Base-by-base conservation (phyloP, 768 basidiomycete genomes). In the Lentinus tigrinus region DNA sequence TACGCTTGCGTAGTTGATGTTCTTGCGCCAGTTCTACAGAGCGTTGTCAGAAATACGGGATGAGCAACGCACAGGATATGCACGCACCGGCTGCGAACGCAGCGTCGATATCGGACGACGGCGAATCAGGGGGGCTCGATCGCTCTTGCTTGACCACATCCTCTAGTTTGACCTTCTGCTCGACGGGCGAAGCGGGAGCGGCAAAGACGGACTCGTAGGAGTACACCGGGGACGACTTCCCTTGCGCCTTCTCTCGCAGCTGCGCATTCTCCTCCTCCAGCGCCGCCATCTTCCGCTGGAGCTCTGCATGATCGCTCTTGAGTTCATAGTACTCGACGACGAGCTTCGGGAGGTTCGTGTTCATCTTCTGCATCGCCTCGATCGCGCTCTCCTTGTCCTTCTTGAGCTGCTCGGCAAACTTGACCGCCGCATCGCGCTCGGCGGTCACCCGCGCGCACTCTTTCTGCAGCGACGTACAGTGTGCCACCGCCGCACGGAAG, bases 231-330 rank as follows among this genome's bases (percentile, higher is more conserved):
- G 31, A 7, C 31, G 31, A 11, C 7, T 31, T 31, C 31, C 21
- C 19, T 3, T 31, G 43, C 31, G 42, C 11, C 52, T 54, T 55
- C 44, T 57, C 53, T 42, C 53, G 49, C 42, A 56, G 24, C 54
- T 27, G 28, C 40, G 36, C 43, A 19, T 57, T 60, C 47, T 34
- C 55, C 37, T 48, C 58, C n/a, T 40, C 31, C 4, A 57, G 19
- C 16, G 21, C 26, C 31, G 16, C 21, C n/a, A 52, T 17, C 54
- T 61, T 54, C 37, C 7, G 19, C 7, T 6, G 8, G 17, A 56
- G 19, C 26, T 11, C 34, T 10, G 40, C 51, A 4, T 53, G 51
- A 21, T 54, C 48, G 13, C 21, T 26, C 34, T 48, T 19, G 23
- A 46, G 10, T 16, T 55, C 47, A 17, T 26, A 44, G n/a, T 16